A percentile compares a stretch with the other conserved stretches of the same genome.
Evolutionary conservation across 495 filamentous ascomycete species (phyloP).

Genomic region (Podospora conica): DNA sequence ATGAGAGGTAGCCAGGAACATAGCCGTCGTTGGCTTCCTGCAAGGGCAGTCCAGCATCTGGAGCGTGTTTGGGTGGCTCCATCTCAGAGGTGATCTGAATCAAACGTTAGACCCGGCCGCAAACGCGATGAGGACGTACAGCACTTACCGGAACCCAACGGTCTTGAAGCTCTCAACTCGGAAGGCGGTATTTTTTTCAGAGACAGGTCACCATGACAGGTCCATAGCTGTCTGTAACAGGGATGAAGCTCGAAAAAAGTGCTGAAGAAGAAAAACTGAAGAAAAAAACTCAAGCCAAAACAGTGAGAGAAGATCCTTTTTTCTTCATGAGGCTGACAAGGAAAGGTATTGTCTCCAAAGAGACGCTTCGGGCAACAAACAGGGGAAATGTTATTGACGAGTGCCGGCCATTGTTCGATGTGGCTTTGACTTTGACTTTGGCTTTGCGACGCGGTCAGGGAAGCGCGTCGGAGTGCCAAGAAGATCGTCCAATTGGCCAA

Average conservation of each 20-base stretch:
- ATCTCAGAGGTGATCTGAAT: not conserved
- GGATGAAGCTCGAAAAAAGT: not conserved
- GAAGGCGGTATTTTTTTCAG: not conserved
- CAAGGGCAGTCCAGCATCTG: not conserved
- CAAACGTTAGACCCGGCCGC: not conserved
- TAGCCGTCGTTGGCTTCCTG: not conserved
- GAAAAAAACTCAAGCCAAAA: not conserved
- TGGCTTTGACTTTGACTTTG: too few species aligned
- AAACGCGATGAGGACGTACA: not conserved
- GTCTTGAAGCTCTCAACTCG: not conserved
- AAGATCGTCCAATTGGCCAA: too few species aligned
- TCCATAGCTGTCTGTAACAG: not conserved
- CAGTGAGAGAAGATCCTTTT: not conserved
- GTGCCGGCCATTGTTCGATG: too few species aligned
- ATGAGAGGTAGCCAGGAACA: not conserved
- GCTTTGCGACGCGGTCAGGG: too few species aligned
- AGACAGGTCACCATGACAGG: not conserved
- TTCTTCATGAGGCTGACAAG: not conserved
- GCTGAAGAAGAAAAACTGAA: not conserved
- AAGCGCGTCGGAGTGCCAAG: too few species aligned
- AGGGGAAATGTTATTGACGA: too few species aligned
- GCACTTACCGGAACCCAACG: not conserved
- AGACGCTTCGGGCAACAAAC: too few species aligned
- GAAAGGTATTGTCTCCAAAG: too few species aligned
- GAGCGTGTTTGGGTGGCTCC: not conserved